Conservation (phyloP, 768 basidiomycete genomes). For the Tylopilus vinaceipallidus region DNA sequence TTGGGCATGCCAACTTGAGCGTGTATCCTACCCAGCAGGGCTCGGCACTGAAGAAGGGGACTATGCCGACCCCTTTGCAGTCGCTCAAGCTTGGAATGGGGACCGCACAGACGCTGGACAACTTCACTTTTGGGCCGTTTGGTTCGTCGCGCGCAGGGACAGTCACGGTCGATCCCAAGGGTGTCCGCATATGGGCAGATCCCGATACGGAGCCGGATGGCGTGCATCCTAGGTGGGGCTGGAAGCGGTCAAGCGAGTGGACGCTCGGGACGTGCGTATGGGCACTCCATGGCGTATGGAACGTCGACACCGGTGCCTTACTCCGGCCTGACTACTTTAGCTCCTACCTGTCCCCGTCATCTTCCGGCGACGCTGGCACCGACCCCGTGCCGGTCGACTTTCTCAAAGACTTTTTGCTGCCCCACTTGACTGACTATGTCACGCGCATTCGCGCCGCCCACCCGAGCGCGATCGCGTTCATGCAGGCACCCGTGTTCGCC, state of each 20-base stretch:
- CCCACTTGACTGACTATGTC: conserved; percentile 61
- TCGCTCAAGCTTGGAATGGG: conserved; percentile 89
- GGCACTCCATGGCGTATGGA: conserved; percentile 92
- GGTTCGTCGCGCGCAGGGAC: conserved; percentile 74
- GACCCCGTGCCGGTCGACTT: conserved; percentile 53
- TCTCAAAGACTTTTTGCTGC: conserved; percentile 75
- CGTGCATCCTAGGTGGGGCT: conserved; percentile 73
- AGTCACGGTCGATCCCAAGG: conserved; percentile 84
- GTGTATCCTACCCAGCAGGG: conserved; percentile 64
- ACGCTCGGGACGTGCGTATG: conserved; percentile 77
- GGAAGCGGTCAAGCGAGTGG: conserved; percentile 76
- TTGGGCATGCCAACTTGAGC: conserved; percentile 67
- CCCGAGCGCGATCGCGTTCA: conserved; percentile 82
- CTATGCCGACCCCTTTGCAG: conserved; percentile 83
- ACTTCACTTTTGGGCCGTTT: conserved; percentile 75
- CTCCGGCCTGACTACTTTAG: conserved; percentile 78
- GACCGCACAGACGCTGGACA: conserved; percentile 72
- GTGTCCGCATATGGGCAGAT: conserved; percentile 74
- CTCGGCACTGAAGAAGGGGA: conserved; percentile 79
- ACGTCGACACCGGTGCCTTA: conserved; percentile 62
- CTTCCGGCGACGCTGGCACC: background rate
- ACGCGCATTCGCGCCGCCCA: conserved; percentile 63
- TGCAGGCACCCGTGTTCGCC: conserved; percentile 90
- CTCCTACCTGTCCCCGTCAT: conserved; percentile 33
- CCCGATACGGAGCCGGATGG: conserved; percentile 50